A percentile compares a stretch with the other conserved stretches of the same genome.
Evolutionary conservation across 805 yeast species (phyloP).

Genomic region (Schwanniomyces sp.): DNA sequence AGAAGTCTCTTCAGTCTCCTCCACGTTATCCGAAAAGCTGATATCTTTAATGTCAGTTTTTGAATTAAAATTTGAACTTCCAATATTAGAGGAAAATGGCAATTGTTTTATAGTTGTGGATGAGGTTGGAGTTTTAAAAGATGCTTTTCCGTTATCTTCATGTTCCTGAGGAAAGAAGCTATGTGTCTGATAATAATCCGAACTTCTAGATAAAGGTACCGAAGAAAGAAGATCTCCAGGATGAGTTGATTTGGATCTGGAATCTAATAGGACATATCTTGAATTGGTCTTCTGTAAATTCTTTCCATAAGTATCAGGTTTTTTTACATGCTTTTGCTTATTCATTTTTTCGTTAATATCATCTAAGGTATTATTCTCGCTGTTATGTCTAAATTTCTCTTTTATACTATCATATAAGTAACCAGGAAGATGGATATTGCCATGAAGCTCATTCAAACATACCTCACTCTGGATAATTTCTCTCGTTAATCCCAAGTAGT

Average conservation of each 20-base stretch:
- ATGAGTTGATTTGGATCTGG: slow-evolving; percentile 55
- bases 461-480: slow-evolving; percentile 80
- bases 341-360: background rate
- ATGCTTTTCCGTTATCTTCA: slow-evolving; percentile 10
- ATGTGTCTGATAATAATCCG: slow-evolving; percentile 24
- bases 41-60: slow-evolving; percentile 22
- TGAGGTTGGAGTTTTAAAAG: slow-evolving; percentile 1
- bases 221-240: slow-evolving; percentile 87
- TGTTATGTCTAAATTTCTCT: slow-evolving; percentile 29
- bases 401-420: slow-evolving; percentile 61
- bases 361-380: background rate
- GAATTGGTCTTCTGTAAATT: slow-evolving; percentile 7
- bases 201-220: slow-evolving; percentile 62
- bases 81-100: slow-evolving; percentile 8
- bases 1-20: slow-evolving; percentile 70
- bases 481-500: slow-evolving; percentile 78
- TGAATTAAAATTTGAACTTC: slow-evolving; percentile 9
- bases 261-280: slow-evolving; percentile 46
- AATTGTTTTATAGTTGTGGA: background rate
- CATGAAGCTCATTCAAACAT: slow-evolving; percentile 48
- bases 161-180: slow-evolving; percentile 7
- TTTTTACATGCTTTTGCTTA: background rate
- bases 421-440: slow-evolving; percentile 43
- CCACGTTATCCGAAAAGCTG: slow-evolving; percentile 53
- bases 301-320: background rate